Conservation (phyloP, 176 grass and related monocot species). For the Canna indica region DNA sequence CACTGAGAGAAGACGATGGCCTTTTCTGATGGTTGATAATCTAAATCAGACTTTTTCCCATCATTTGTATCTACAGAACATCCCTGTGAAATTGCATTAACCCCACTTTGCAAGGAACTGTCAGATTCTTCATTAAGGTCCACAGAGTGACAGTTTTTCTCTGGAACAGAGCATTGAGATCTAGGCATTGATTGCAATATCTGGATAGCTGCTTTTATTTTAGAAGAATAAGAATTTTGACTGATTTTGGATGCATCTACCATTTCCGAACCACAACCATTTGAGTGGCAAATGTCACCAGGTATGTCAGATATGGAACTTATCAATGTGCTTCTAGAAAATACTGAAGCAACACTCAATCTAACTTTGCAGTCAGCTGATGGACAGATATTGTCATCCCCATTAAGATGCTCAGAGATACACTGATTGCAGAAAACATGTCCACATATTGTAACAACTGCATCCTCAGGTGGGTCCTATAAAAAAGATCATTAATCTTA, state of each 20-base stretch:
- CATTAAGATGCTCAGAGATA: constrained; percentile 76
- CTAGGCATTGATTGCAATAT: constrained; percentile 74
- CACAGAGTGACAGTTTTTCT: constrained; percentile 16
- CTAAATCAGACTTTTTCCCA: constrained; percentile 25
- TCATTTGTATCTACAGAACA: constrained; percentile 15
- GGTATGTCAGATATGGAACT: constrained; percentile 44
- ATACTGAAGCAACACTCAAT: constrained; percentile 56
- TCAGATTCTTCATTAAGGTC: background rate
- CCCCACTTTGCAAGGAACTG: background rate
- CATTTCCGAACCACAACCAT: constrained; percentile 37
- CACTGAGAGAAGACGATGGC: constrained; percentile 98
- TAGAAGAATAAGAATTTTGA: constrained; percentile 57
- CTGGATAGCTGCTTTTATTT: constrained; percentile 71
- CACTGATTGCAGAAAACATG: constrained; percentile 99
- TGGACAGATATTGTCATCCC: constrained; percentile 62
- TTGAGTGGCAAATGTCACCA: constrained; percentile 27
- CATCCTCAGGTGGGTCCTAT: constrained; percentile 95
- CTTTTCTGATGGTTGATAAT: constrained; percentile 63
- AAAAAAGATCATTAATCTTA: background rate
- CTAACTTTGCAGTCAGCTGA: constrained; percentile 56
- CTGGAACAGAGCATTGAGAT: constrained; percentile 24
- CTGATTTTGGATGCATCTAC: constrained; percentile 30
- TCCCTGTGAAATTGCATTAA: background rate
- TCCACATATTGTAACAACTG: constrained; percentile 71
- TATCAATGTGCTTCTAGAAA: constrained; percentile 71